phyloP scores from a whole-genome alignment of 208 protist genomes.

The Trypanosoma congolense region DNA sequence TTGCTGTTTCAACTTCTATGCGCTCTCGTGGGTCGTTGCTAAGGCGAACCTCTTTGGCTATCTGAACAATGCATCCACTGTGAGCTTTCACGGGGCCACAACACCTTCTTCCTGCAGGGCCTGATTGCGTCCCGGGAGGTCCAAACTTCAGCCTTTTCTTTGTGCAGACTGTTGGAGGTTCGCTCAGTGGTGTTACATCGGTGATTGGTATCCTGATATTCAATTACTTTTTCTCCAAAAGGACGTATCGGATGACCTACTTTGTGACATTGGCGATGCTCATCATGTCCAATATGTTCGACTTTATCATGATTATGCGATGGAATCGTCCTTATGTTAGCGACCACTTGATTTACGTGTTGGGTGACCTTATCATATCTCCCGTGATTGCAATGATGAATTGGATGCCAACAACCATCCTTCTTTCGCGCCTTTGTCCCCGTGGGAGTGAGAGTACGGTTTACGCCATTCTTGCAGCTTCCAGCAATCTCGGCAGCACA shows the following conservation, averaged over 20 bases:
- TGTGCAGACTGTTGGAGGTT: conserved; percentile 45
- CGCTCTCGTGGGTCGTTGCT: conserved; percentile 53
- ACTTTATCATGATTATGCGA: conserved; percentile 62
- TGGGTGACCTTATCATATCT: conserved; percentile 53
- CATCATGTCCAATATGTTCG: conserved; percentile 39
- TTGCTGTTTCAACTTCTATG: conserved; percentile 50
- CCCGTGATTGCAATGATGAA: conserved; percentile 39
- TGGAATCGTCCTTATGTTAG: conserved; percentile 36
- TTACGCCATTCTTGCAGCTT: conserved; percentile 47
- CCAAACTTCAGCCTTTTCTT: conserved; percentile 65
- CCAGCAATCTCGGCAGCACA: conserved; percentile 35
- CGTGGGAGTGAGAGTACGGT: conserved; percentile 49
- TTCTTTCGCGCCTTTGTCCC: conserved; percentile 53
- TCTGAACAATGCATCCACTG: conserved; percentile 26
- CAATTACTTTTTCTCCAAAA: conserved; percentile 48
- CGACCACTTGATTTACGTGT: conserved; percentile 22
- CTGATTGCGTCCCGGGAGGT: conserved; percentile 33
- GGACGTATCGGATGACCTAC: conserved; percentile 48
- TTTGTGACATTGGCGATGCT: conserved; percentile 28
- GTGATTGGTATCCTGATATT: conserved; percentile 38
- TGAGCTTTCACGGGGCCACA: conserved; percentile 27
- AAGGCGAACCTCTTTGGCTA: conserved; percentile 67
- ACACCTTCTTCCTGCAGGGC: conserved; percentile 38
- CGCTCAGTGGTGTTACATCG: conserved; percentile 42
- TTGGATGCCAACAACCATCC: conserved; percentile 48